A percentile compares a stretch with the other conserved stretches of the same genome.
Evolutionary conservation across 208 protist genomes (phyloP).

Genomic region (Leishmania arabica): DNA sequence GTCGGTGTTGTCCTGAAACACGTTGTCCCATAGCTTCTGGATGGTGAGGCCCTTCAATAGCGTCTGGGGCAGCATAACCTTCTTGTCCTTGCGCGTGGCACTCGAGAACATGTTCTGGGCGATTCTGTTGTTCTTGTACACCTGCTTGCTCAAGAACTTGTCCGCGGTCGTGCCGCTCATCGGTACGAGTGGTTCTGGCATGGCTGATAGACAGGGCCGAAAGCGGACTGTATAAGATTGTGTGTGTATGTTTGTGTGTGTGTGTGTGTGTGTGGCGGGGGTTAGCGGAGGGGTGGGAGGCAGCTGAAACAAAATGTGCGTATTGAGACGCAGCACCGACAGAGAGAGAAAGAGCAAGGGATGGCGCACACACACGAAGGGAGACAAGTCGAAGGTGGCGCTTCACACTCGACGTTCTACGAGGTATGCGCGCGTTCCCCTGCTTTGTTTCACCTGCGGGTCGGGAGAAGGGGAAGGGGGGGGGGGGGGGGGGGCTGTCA

Average conservation of each 20-base stretch:
- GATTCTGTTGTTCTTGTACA: constrained; percentile 55
- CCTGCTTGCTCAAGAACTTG: constrained; percentile 60
- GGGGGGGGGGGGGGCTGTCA: too few relatives aligned
- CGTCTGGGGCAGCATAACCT: constrained; percentile 64
- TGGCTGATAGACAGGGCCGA: neutral
- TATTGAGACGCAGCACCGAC: neutral
- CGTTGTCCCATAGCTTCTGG: constrained; percentile 65
- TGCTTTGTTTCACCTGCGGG: neutral
- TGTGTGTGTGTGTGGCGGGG: too few relatives aligned
- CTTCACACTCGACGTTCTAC: neutral
- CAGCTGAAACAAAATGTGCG: neutral
- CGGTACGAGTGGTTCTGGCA: constrained; percentile 46
- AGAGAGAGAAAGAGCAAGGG: neutral
- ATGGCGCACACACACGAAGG: neutral
- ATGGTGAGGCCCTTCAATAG: constrained; percentile 74
- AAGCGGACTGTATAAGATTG: neutral
- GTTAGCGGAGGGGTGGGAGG: neutral
- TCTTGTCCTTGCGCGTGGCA: constrained; percentile 60
- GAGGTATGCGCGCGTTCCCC: neutral
- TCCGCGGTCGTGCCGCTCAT: constrained; percentile 49
- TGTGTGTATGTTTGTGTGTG: neutral
- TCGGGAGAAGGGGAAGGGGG: neutral
- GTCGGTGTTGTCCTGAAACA: constrained; percentile 65
- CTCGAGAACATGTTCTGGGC: constrained; percentile 75
- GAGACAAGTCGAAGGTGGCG: neutral